Evolutionary conservation across 1,284 basidiomycete species (phyloP), one percentile per base, ranked within the genome.

Genomic region (Pisolithus thermaeus): DNA sequence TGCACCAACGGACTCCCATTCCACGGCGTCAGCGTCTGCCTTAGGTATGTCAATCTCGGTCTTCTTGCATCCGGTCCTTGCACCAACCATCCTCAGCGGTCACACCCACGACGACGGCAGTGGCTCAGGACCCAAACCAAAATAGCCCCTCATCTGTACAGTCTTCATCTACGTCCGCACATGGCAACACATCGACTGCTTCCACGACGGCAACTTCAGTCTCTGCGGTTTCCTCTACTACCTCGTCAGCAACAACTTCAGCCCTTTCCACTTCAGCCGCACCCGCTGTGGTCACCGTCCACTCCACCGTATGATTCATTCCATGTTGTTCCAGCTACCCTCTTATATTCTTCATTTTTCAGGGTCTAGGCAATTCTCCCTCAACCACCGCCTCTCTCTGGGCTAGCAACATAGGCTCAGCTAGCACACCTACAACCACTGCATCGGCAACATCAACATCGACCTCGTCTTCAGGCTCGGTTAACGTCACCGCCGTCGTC

Each of bases 401-500:
- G 11, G 18, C 52, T 5, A 23, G 47, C 42, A 43, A 3, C 28
- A 18, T 43, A 3, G 38, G 46, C 16, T 18, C 51, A 47, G 25
- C 46, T 47, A 16, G 39, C 22, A 43, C 47, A 14, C 51, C 52
- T 40, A 50, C 42, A 42, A 51, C 51, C 35, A 46, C 37, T 12
- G 55, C 47, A 20, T 51, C 49, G 3, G 37, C 20, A 23, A 47
- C 66, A 20, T 27, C 20, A 23, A 47, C 66, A 20, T 27, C 65
- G 3, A 59, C 32, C 32, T 35, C 61, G 4, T 56, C 61, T 46
- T 50, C 64, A n/a, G 27, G 61, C 22, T 62, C 62, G 32, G 51
- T 63, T 22, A 72, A 65, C 52, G 70, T 72, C 18, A 69, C 70
- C 28, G 65, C 73, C 1, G 64, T 86, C 23, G 58, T 79, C 18